Conservation (phyloP, 345 rosid species). For the Citrus australasica region DNA sequence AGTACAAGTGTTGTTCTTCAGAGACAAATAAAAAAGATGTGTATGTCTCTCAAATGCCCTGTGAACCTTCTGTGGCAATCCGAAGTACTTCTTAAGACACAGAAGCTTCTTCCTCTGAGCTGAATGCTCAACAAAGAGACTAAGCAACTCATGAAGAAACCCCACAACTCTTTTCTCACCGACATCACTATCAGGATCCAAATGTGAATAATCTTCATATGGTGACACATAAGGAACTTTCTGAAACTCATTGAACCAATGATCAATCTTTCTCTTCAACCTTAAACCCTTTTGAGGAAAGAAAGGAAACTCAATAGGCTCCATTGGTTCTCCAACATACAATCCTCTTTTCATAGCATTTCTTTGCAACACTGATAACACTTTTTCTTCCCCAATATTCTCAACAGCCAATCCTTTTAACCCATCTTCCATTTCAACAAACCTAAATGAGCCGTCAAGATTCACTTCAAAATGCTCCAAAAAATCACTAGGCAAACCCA, state of each 20-base stretch:
- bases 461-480: conserved; percentile 32
- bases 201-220: conserved; percentile 61
- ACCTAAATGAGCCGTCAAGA: conserved; percentile 46
- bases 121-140: conserved; percentile 81
- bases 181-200: conserved; percentile 61
- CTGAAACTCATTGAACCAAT: conserved; percentile 71
- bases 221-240: conserved; percentile 76
- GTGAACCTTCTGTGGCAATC: conserved; percentile 73
- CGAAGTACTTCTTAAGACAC: conserved; percentile 47
- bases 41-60: conserved; percentile 94
- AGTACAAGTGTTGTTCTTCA: conserved; percentile 67
- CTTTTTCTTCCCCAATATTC: conserved; percentile 28
- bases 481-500: conserved; percentile 72
- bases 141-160: conserved; percentile 77
- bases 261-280: conserved; percentile 61
- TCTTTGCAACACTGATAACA: conserved; percentile 57
- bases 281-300: conserved; percentile 81
- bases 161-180: conserved; percentile 90
- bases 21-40: conserved; percentile 69
- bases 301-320: conserved; percentile 60
- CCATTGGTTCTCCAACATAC: conserved; percentile 32
- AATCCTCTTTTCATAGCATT: conserved; percentile 50
- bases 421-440: conserved; percentile 76
- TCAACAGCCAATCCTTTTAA: conserved; percentile 58
- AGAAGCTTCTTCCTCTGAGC: conserved; percentile 52